Evolutionary conservation across 1,139 yeast genomes (phyloP).

Genomic region (Wickerhamomyces sp.): DNA sequence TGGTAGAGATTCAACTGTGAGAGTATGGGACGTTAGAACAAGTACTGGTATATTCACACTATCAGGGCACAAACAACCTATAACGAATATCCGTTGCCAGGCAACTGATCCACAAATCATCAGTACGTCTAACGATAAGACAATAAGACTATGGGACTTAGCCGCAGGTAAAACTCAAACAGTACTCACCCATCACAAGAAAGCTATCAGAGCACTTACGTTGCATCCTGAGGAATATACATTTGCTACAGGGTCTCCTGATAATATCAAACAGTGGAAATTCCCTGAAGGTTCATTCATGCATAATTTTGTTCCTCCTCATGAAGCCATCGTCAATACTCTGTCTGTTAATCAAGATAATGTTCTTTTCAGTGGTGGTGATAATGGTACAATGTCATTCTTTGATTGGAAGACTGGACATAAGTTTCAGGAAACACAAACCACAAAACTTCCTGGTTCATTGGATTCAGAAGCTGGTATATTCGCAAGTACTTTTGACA

Average conservation of each 20-base stretch:
- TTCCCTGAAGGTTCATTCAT: constrained; percentile 74
- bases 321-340: constrained; percentile 60
- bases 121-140: constrained; percentile 79
- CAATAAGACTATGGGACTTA: constrained; percentile 82
- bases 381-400: constrained; percentile 72
- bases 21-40: constrained; percentile 93
- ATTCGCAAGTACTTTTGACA: constrained; percentile 69
- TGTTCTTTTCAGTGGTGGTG: constrained; percentile 77
- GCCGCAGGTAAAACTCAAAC: constrained; percentile 58
- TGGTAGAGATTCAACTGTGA: constrained; percentile 80
- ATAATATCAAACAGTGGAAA: constrained; percentile 78
- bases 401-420: constrained; percentile 75
- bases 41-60: constrained; percentile 70
- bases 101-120: constrained; percentile 80
- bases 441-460: constrained; percentile 67
- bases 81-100: constrained; percentile 64
- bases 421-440: constrained; percentile 47
- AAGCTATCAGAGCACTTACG: constrained; percentile 70
- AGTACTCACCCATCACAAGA: constrained; percentile 77
- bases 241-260: constrained; percentile 76
- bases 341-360: constrained; percentile 62
- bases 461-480: constrained; percentile 64
- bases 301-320: constrained; percentile 44
- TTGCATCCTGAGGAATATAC: constrained; percentile 71
- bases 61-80: constrained; percentile 76